Evolutionary conservation across 2,329 filamentous ascomycete species (phyloP), one percentile per base, ranked within the genome.

Genomic region (Nectriaceae sp.): DNA sequence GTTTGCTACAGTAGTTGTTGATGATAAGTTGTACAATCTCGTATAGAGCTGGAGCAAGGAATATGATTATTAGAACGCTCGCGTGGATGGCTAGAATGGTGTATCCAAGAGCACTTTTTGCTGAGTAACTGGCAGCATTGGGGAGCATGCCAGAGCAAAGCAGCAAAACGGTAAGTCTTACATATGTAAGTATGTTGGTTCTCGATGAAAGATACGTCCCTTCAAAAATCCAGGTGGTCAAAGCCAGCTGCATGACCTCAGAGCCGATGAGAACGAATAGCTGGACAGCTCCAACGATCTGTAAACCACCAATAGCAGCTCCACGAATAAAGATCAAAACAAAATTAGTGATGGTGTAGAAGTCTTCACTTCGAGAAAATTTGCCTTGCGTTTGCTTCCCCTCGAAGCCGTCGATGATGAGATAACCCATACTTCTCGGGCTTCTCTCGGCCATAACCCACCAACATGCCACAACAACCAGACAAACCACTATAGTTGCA

Each of bases 101-200:
- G 61, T 89, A 90, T 8, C 85, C 87, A 37, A 89, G 80, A 78
- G 83, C 88, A 15, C 85, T 84, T 56, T 83, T 84, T 1, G 80
- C 70, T 2, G 76, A 70, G 54, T 84, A 75, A 2, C 80, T 80
- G 1, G 84, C 83, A 19, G 88, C 75, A 52, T 87, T 87, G 0
- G 84, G 75, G 19, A 76, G 73, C 45, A 84, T 72, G 11, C 80
- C 67, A 13, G 82, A 66, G 3, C 44, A 60, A 2, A 62, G 21
- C 31, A 67, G 59, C 22, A 67, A 21, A 5, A 46, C 31, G 2
- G 18, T 42, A 0, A 59, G 21, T 5, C 59, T 35, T 2, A 51
- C 45, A 8, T 42, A 39, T 1, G 46, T 24, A 2, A 53, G 35
- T 4, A 59, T 4, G 0, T 46, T 38, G 2, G 47, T 45, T 3